Evolutionary conservation across 345 rosid species (phyloP).

Genomic region (Populus davidiana): DNA sequence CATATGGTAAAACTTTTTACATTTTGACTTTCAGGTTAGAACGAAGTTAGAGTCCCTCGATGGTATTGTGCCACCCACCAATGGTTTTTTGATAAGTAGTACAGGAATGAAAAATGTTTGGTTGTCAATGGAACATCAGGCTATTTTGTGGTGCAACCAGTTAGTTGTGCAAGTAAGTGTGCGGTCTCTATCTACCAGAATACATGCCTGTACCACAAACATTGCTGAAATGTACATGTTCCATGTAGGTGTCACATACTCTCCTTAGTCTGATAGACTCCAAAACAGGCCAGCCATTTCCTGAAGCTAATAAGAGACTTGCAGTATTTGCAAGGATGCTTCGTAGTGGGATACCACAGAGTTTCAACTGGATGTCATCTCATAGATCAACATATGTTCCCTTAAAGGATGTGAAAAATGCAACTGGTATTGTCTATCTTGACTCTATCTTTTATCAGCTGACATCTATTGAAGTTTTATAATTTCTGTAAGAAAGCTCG

Average conservation of each 20-base stretch:
- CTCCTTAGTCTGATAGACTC: conserved; percentile 89
- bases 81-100: conserved; percentile 89
- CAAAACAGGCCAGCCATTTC: conserved; percentile 62
- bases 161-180: conserved; percentile 86
- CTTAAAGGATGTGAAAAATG: conserved; percentile 42
- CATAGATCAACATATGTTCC: conserved; percentile 35
- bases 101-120: conserved; percentile 91
- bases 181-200: conserved; percentile 13
- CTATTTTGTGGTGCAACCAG: conserved; percentile 97
- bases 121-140: conserved; percentile 99
- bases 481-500: too few relatives aligned
- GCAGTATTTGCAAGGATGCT: conserved; percentile 73
- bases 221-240: conserved; percentile 29
- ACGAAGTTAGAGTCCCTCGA: conserved; percentile 79
- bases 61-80: conserved; percentile 87
- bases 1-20: background rate
- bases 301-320: conserved; percentile 59
- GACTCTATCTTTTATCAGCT: background rate
- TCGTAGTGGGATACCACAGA: conserved; percentile 71
- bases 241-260: conserved; percentile 84
- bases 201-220: background rate
- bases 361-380: conserved; percentile 63
- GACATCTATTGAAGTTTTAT: background rate
- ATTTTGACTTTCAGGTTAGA: conserved; percentile 56
- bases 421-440: conserved; percentile 29